These are phyloP conservation scores for Alternaria ventricosa DNA, from an alignment of 2,329 filamentous ascomycete species.

Conservation along the genomic window DNA sequence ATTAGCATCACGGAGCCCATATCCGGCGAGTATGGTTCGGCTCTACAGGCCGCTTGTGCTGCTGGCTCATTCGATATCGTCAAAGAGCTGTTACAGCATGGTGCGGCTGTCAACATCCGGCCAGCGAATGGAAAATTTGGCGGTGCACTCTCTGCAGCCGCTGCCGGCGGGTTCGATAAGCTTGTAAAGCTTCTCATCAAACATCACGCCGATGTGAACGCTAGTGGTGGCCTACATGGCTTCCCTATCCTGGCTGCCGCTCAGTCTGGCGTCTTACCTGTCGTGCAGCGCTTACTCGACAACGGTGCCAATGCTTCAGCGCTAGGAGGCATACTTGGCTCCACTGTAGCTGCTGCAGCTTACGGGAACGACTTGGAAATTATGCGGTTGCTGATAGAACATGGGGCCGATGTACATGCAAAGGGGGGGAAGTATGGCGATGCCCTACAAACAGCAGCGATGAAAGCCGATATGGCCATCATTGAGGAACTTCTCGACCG, in stretches of 20 bases:
- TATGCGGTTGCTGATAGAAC: slow-evolving; percentile 28
- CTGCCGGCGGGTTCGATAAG: slow-evolving; percentile 6
- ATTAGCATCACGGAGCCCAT: slow-evolving; percentile 12
- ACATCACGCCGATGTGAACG: slow-evolving; percentile 23
- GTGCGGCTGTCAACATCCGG: slow-evolving; percentile 23
- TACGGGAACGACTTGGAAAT: slow-evolving; percentile 18
- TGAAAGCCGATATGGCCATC: slow-evolving; percentile 19
- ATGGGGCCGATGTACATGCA: slow-evolving; percentile 26
- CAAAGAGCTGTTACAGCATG: slow-evolving; percentile 17
- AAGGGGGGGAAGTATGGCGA: slow-evolving; percentile 27
- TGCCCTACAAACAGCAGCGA: slow-evolving; percentile 22
- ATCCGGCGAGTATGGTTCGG: slow-evolving; percentile 25
- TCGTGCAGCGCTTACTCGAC: slow-evolving; percentile 20
- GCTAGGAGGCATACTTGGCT: slow-evolving; percentile 15
- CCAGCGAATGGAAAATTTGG: slow-evolving; percentile 22
- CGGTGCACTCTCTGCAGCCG: slow-evolving; percentile 19
- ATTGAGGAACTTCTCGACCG: slow-evolving; percentile 22
- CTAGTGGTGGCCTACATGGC: slow-evolving; percentile 21
- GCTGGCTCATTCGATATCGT: slow-evolving; percentile 21
- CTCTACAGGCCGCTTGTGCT: slow-evolving; percentile 29
- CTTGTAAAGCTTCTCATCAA: slow-evolving; percentile 21
- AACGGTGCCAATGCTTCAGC: slow-evolving; percentile 19
- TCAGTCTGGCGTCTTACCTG: slow-evolving; percentile 4
- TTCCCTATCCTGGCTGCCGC: slow-evolving; percentile 28
- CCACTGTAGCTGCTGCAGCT: slow-evolving; percentile 24